Percentiles rank a stretch among this genome's conserved stretches.
phyloP scores from a whole-genome alignment of 805 yeast species.

The Hanseniaspora singularis region DNA sequence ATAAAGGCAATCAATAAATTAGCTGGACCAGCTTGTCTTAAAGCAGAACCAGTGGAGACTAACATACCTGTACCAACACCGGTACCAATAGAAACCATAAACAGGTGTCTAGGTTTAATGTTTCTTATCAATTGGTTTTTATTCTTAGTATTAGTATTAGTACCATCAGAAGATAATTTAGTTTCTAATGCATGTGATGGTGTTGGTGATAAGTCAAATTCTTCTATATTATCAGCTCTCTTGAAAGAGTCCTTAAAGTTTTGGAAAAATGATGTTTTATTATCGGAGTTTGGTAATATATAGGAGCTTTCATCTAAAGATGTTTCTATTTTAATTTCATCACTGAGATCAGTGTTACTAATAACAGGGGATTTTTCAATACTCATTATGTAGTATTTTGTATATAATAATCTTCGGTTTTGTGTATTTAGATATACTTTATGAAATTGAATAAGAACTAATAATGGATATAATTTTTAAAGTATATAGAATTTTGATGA shows the following conservation, averaged over 20 bases:
- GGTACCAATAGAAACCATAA: slow-evolving; percentile 72
- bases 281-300: neutral
- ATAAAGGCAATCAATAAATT: slow-evolving; percentile 44
- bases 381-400: slow-evolving; percentile 1
- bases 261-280: slow-evolving; percentile 7
- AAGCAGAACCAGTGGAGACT: slow-evolving; percentile 44
- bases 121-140: slow-evolving; percentile 26
- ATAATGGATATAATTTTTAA: no score
- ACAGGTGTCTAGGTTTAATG: slow-evolving; percentile 38
- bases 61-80: slow-evolving; percentile 70
- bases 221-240: slow-evolving; percentile 20
- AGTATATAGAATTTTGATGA: no score
- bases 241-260: slow-evolving; percentile 23
- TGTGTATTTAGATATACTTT: no score
- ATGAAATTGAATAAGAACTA: no score
- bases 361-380: neutral
- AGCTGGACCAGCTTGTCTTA: slow-evolving; percentile 37
- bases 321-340: neutral
- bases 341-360: neutral
- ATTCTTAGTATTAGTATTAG: neutral
- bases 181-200: slow-evolving; percentile 3
- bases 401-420: neutral
- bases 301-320: neutral
- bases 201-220: slow-evolving; percentile 12
- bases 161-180: neutral